phyloP scores from a whole-genome alignment of 306 rosid genomes.

The Prinsepia uniflora region DNA sequence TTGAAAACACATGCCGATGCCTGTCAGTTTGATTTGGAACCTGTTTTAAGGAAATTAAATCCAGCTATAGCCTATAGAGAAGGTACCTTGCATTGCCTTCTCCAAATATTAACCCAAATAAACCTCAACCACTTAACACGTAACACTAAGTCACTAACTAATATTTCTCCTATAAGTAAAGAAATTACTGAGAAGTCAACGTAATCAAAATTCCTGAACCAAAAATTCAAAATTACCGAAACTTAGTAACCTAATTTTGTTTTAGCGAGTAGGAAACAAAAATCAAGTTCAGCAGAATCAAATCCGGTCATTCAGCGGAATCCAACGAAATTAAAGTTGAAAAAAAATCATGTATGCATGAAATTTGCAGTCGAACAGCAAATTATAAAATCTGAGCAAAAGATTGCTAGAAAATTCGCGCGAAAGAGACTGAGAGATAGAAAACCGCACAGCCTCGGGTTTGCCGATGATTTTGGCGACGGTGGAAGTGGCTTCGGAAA shows the following conservation, averaged over 20 bases:
- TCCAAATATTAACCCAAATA: background rate
- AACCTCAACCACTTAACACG: background rate
- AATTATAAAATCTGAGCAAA: background rate
- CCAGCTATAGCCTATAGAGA: background rate
- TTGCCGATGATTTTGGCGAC: conserved; percentile 68
- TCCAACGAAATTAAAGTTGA: background rate
- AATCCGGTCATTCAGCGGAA: background rate
- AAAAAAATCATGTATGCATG: background rate
- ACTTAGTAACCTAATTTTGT: background rate
- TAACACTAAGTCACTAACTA: background rate
- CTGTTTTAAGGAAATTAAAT: background rate
- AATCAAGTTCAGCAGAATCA: background rate
- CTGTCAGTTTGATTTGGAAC: background rate
- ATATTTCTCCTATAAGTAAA: background rate
- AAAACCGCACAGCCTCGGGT: conserved; percentile 61
- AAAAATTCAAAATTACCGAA: background rate
- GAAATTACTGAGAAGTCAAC: background rate
- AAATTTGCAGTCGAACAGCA: background rate
- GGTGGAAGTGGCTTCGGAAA: conserved; percentile 84
- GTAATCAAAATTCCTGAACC: background rate
- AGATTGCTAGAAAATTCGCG: background rate
- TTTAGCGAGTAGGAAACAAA: background rate
- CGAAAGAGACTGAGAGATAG: background rate
- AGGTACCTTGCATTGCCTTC: background rate
- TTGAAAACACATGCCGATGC: background rate